Conservation (phyloP, 108 stramenopile genomes). For the Licmophora abbreviata region DNA sequence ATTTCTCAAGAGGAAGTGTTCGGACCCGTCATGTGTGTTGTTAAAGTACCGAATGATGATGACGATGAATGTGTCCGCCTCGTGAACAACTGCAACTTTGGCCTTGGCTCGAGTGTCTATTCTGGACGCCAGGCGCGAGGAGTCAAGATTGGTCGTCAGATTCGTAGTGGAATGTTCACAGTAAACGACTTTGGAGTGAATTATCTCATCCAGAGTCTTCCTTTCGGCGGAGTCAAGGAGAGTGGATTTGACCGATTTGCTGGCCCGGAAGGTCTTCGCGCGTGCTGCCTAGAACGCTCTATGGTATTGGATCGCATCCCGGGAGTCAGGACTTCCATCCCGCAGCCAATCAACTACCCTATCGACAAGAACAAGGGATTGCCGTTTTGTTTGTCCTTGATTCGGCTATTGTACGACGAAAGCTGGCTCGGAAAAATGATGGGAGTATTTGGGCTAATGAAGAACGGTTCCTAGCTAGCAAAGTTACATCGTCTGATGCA, state of each 20-base stretch:
- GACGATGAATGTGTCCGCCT: slow-evolving; percentile 79
- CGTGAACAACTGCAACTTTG: slow-evolving; percentile 88
- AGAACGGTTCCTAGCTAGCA: no score
- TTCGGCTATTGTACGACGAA: slow-evolving; percentile 78
- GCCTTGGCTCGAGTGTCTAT: slow-evolving; percentile 90
- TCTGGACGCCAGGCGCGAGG: slow-evolving; percentile 63
- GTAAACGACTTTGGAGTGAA: slow-evolving; percentile 97
- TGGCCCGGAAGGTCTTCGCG: slow-evolving; percentile 95
- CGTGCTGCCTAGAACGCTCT: slow-evolving; percentile 88
- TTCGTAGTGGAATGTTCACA: slow-evolving; percentile 93
- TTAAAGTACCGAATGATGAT: slow-evolving; percentile 78
- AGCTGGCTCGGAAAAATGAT: slow-evolving; percentile 54
- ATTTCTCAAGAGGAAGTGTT: slow-evolving; percentile 97
- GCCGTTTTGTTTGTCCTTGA: slow-evolving; percentile 58
- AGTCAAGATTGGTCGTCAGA: slow-evolving; percentile 69
- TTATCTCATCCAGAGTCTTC: slow-evolving; percentile 94
- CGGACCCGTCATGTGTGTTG: slow-evolving; percentile 96
- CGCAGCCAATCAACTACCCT: slow-evolving; percentile 79
- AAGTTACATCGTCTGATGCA: not conserved
- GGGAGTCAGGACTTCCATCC: slow-evolving; percentile 84
- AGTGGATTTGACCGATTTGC: slow-evolving; percentile 97
- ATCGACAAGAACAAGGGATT: slow-evolving; percentile 66
- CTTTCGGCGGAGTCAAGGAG: slow-evolving; percentile 97
- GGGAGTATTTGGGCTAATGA: slow-evolving; percentile 65
- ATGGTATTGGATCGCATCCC: slow-evolving; percentile 85